Base-by-base conservation (phyloP, 441 rosid genomes). In the Eruca vesicaria region DNA sequence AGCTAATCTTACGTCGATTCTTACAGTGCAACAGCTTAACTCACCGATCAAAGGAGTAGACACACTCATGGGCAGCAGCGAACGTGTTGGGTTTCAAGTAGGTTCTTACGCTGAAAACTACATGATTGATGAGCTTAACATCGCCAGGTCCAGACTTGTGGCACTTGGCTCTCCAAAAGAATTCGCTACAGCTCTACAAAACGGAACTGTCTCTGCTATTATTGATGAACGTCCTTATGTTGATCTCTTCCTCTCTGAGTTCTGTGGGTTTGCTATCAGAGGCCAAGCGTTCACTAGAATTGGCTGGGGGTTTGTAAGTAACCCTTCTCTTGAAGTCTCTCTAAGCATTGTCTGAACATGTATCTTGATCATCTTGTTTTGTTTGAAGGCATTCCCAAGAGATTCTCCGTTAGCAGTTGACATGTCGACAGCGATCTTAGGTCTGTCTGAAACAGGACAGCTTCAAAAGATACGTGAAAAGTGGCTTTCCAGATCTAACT, bases 291-390 rank as follows among this genome's bases (percentile, higher is more conserved):
- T 96, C 81, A 90, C 97, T 56, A 96, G 85, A 84, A 82, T 90
- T 5, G 94, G 97, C 50, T 91, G 98, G 98, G 99, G 98, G 75
- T 96, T 91, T 82, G 99, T 96, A 66, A 93, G 99, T 71, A 36
- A 15, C 9, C 14, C 62, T 71, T 71, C 48, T 57, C 38, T 50
- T 50, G 12, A 66, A 6, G 43, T 74, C 60, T 63, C 53, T 36
- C 56, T 38, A 48, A 36, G 64, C 16, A 50, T 67, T 55, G 35
- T 66, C 15, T 48, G 33, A 61, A 59, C 11, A 67, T 28, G 69
- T 32, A 48, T 63, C 66, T 69, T 81, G 71, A 7, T 20, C 38
- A 35, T 61, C 63, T 78, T 38, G 14, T 70, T 41, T 68, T 62
- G 64, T 41, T 53, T 78, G 21, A 57, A 93, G 99, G 97, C 92